Conservation (phyloP, 352 stramenopile genomes). For the Plasmopara muralis region DNA sequence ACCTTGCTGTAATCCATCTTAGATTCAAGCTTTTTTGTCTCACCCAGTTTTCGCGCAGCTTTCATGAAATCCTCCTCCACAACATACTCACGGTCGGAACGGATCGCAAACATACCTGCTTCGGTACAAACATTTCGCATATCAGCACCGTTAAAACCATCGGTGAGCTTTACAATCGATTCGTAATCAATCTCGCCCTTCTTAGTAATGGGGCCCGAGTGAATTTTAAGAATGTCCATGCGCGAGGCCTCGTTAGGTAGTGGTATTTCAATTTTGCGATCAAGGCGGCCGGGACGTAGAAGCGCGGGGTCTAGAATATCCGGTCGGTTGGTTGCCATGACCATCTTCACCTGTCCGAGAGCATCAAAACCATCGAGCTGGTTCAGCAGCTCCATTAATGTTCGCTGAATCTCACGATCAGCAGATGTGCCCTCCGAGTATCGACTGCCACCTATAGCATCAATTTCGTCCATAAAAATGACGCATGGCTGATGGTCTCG, state of each 20-base stretch:
- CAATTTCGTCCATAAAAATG: slow-evolving; percentile 99
- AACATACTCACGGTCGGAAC: slow-evolving; percentile 97
- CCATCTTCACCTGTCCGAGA: slow-evolving; percentile 97
- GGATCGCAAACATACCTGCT: slow-evolving; percentile 97
- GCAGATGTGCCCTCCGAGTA: slow-evolving; percentile 96
- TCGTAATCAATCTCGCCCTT: slow-evolving; percentile 99
- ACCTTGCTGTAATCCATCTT: slow-evolving; percentile 99
- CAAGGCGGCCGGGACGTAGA: slow-evolving; percentile 94
- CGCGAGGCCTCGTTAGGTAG: slow-evolving; percentile 97
- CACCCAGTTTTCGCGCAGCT: slow-evolving; percentile 97
- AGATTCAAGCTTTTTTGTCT: slow-evolving; percentile 99
- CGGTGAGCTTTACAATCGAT: slow-evolving; percentile 98
- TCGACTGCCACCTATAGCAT: slow-evolving; percentile 97
- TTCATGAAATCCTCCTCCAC: slow-evolving; percentile 99
- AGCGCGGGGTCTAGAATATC: slow-evolving; percentile 99
- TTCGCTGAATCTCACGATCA: slow-evolving; percentile 98
- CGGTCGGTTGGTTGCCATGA: slow-evolving; percentile 99
- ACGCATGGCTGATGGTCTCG: slow-evolving; percentile 98
- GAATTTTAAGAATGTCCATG: slow-evolving; percentile 99
- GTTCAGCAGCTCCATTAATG: slow-evolving; percentile 99
- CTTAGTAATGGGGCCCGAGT: slow-evolving; percentile 97
- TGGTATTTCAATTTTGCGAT: slow-evolving; percentile 99
- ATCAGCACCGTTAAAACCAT: slow-evolving; percentile 99
- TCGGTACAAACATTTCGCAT: slow-evolving; percentile 99
- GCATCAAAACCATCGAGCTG: slow-evolving; percentile 99